Base-by-base conservation (phyloP, 2,329 filamentous ascomycete genomes). In the Sarocladiaceae sp. region DNA sequence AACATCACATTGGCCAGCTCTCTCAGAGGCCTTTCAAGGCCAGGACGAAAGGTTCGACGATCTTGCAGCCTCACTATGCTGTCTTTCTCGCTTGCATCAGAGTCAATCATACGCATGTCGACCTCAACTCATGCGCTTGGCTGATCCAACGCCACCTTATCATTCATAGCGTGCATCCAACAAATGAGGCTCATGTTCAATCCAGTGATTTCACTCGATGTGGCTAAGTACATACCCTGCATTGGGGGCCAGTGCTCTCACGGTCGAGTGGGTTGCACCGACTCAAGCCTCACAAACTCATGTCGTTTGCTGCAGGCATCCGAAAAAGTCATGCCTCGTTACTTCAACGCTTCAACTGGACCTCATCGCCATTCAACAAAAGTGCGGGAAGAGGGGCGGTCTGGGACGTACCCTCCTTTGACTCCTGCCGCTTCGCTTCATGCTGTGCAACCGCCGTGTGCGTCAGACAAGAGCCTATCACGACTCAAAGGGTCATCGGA, bases 341-440 rank as follows among this genome's bases (percentile, higher is more conserved):
- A 15, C 15, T 19, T 35, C 31, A 35, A 20, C 6, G 7, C 6
- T 9, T 35, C 16, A 15, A 35, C 15, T 19, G 15, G 21, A 35
- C 21, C 13, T n/a, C 6, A n/a, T 15, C 26, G 19, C 19, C 15
- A 11, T 24, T 10, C 21, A 5, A 15, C 20, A 12, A 24, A 7
- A 6, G 11, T 3, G 6, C n/a, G 34, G 34, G 34, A 19, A 15
- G 34, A 35, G 16, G 26, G 26, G 37, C 37, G 37, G 23, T 41
- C 37, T 41, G 23, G n/a, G 33, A 35, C 5, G 10, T 9, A 10
- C 12, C 29, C 19, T 9, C 20, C 3, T 7, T 20, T 4, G 4
- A 15, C 21, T 35, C 18, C 19, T 39, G n/a, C n/a, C n/a, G n/a
- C 18, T 39, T 39, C 34, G 37, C 37, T 15, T 41, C 37, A 41